phyloP scores from a whole-genome alignment of 164 flowering plant genomes.

The Hamamelis virginiana region DNA sequence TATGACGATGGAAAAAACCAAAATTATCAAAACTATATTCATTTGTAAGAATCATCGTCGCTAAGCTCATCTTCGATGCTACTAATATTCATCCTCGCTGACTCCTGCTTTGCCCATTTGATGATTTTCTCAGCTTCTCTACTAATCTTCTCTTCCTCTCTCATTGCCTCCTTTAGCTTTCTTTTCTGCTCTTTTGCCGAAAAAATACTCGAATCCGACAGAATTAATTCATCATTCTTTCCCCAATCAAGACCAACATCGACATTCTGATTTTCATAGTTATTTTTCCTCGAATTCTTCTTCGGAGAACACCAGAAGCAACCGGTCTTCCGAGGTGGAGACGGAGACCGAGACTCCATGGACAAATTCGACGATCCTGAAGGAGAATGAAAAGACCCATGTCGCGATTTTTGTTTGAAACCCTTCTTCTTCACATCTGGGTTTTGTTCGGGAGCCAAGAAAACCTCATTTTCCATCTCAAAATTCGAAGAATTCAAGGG shows the following conservation, averaged over 20 bases:
- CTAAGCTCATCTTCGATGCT: slow-evolving; percentile 39
- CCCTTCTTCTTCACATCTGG: neutral
- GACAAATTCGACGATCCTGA: slow-evolving; percentile 19
- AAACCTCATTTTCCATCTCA: neutral
- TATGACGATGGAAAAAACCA: too few species aligned
- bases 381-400: slow-evolving; percentile 19
- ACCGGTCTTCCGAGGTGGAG: slow-evolving; percentile 44
- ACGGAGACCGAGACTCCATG: slow-evolving; percentile 15
- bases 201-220: slow-evolving; percentile 44
- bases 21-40: neutral
- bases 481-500: slow-evolving; percentile 11
- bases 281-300: slow-evolving; percentile 31
- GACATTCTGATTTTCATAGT: slow-evolving; percentile 20
- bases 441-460: neutral
- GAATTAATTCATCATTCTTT: slow-evolving; percentile 35
- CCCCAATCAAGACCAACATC: slow-evolving; percentile 35
- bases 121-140: slow-evolving; percentile 66
- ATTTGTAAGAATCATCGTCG: slow-evolving; percentile 35
- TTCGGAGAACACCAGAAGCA: slow-evolving; percentile 64
- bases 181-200: slow-evolving; percentile 48
- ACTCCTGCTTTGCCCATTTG: slow-evolving; percentile 66
- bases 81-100: slow-evolving; percentile 49
- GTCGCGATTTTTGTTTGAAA: slow-evolving; percentile 12
- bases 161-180: slow-evolving; percentile 50
- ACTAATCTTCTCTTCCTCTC: slow-evolving; percentile 52